Percentiles rank a stretch among this genome's conserved stretches.
Conservation (phyloP, 2,329 filamentous ascomycete species). For the Aspergillus sojae region DNA sequence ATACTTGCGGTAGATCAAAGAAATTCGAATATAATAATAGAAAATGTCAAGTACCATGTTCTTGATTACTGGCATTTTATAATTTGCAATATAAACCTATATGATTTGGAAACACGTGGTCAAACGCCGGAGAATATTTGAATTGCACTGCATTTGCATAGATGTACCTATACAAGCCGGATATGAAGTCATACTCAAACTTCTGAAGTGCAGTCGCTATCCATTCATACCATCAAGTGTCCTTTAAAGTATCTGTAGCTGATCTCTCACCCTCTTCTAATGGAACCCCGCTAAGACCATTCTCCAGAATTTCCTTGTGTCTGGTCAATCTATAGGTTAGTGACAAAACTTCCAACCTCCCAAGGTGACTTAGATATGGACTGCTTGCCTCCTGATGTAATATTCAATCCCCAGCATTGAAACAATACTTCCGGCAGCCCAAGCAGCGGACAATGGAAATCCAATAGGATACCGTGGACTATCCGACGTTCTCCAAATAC, state of each 20-base stretch:
- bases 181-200: not conserved
- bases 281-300: not conserved
- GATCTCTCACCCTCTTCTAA: not conserved
- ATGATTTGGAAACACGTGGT: too few species aligned
- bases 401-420: constrained; percentile 11
- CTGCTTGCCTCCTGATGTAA: constrained; percentile 10
- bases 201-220: not conserved
- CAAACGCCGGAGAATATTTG: too few species aligned
- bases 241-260: not conserved
- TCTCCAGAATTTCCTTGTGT: not conserved
- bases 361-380: not conserved
- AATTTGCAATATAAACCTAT: too few species aligned
- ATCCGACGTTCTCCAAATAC: constrained; percentile 22
- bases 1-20: too few species aligned
- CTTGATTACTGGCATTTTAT: too few species aligned
- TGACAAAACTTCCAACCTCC: not conserved
- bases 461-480: constrained; percentile 23
- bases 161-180: not conserved
- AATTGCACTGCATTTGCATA: not conserved
- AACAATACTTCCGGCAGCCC: constrained; percentile 14
- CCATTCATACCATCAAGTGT: not conserved
- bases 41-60: not conserved
- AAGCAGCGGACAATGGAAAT: constrained; percentile 22
- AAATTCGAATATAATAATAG: not conserved
- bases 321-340: not conserved